phyloP scores from a whole-genome alignment of 2,329 filamentous ascomycete species.

The Ophiostoma pallidulum region DNA sequence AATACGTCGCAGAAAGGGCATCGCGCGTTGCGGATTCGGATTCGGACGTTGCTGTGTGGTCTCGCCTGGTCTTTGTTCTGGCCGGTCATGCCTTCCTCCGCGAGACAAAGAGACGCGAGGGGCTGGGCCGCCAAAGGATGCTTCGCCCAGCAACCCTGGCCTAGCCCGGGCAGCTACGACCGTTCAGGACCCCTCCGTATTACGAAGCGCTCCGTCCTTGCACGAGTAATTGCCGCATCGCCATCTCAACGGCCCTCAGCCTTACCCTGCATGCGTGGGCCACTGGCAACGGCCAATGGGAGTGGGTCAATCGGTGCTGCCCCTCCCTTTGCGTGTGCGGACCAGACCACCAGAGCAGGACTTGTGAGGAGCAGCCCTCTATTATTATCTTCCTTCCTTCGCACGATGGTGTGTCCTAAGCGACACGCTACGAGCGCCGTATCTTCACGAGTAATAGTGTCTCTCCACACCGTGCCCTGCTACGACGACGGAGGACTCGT shows the following conservation, averaged over 20 bases:
- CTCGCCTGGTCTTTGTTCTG: slow-evolving; percentile 1
- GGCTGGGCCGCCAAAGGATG: slow-evolving; percentile 3
- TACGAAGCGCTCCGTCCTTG: too few species aligned
- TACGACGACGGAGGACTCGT: too few species aligned
- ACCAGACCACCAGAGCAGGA: too few species aligned
- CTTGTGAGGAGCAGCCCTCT: too few species aligned
- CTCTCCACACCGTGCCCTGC: too few species aligned
- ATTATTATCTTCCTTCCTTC: slow-evolving; percentile 5
- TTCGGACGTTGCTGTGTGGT: neutral
- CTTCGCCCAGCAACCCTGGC: neutral
- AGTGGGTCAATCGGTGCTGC: too few species aligned
- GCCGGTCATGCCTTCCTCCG: neutral
- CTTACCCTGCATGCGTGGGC: slow-evolving; percentile 9
- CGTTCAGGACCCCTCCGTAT: neutral
- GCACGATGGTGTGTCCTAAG: neutral
- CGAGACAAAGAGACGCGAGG: slow-evolving; percentile 3
- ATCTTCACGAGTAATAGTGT: too few species aligned
- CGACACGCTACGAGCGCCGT: too few species aligned
- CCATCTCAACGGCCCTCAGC: slow-evolving; percentile 3
- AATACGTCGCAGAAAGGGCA: too few species aligned
- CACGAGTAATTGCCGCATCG: slow-evolving; percentile 3
- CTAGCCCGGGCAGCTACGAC: neutral
- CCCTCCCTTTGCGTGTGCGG: too few species aligned
- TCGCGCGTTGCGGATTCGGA: neutral
- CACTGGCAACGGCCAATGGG: slow-evolving; percentile 1